Evolutionary conservation across 2,329 filamentous ascomycete genomes (phyloP).

Genomic region (Elsinoe arachidis): DNA sequence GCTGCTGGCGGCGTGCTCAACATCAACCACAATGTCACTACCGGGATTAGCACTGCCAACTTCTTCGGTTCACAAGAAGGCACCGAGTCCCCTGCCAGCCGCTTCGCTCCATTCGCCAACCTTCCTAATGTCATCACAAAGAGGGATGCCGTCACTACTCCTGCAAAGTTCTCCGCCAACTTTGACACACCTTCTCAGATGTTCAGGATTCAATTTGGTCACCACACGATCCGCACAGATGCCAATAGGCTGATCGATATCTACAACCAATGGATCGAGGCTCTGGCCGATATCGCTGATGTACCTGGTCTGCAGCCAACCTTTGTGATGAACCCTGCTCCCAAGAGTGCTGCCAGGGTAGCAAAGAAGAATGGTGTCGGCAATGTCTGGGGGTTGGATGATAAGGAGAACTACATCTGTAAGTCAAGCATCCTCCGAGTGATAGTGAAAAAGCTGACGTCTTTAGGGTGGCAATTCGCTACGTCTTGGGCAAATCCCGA

Average conservation of each 20-base stretch:
- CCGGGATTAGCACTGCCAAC: neutral
- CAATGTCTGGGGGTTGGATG: neutral
- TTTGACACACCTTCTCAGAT: neutral
- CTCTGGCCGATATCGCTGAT: neutral
- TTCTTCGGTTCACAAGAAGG: constrained; percentile 1
- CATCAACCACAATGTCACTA: neutral
- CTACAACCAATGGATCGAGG: neutral
- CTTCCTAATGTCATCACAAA: neutral
- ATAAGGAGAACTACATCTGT: constrained; percentile 4
- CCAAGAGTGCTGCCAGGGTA: neutral
- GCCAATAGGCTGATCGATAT: neutral
- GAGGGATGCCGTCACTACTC: neutral
- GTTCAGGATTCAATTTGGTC: neutral
- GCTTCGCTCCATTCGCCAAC: neutral
- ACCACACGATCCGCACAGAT: neutral
- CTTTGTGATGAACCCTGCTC: neutral
- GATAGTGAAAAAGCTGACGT: neutral
- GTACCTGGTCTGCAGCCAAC: neutral
- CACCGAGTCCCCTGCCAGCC: neutral
- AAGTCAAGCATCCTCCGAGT: neutral
- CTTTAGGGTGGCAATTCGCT: neutral
- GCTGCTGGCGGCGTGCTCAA: neutral
- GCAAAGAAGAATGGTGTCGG: neutral
- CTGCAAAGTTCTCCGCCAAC: neutral
- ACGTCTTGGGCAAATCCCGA: neutral